Base-by-base conservation (phyloP, 441 rosid genomes). In the Adansonia madagascariensis region DNA sequence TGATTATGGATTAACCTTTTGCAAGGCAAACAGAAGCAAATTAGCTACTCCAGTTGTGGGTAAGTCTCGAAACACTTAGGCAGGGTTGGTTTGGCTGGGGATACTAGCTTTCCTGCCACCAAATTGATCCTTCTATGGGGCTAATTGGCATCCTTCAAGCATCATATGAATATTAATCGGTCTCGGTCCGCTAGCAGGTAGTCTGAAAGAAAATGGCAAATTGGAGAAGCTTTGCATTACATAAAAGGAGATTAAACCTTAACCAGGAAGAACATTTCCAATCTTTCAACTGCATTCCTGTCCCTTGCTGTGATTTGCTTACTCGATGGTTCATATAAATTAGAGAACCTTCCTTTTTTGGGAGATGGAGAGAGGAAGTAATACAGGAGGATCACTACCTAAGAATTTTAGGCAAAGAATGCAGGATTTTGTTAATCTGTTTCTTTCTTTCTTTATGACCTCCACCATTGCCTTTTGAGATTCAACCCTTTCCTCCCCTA, bases 241-340 rank as follows among this genome's bases (percentile, higher is more conserved):
- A n/a, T 10, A 39, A 50, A 55, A 71, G 47, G 46, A 71, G 62
- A 43, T 20, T 35, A 43, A 67, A 65, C 17, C 39, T 67, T 44
- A 46, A 44, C 9, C 20, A 8, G 72, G 3, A 22, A 6, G 55
- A 20, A 2, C 55, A 11, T 67, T 11, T 46, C 55, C 55, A 67
- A 67, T 67, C 17, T 67, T 46, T 46, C 18, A 18, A 67, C 52
- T 44, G 56, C 72, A 67, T 18, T 67, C 39, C 39, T 67, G 31
- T 46, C 39, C 3, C 31, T 53, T 71, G 14, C 41, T 24, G 15
- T 14, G 59, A 69, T 69, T 69, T 50, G 8, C 59, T 49, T 49
- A 3, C 6, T 27, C 59, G 35, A 2, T n/a, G 15, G 61, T 53
- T n/a, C 8, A 6, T 35, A 71, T n/a, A 53, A 53, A 17, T 53